Base-by-base conservation (phyloP, 306 rosid species). In the Quercus ilex region DNA sequence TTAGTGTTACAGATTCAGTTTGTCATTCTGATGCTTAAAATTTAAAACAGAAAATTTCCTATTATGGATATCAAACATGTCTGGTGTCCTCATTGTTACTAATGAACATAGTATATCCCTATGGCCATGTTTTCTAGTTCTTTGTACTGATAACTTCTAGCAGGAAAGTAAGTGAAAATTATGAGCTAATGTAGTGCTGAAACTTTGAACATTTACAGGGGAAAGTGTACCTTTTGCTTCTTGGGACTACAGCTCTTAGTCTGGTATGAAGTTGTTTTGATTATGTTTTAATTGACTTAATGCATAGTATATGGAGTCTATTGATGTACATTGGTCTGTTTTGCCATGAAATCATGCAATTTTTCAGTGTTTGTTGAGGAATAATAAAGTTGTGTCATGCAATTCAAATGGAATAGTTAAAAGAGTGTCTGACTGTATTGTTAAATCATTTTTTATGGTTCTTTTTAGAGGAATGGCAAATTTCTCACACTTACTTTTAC, bases 191-290 rank as follows among this genome's bases (percentile, higher is more conserved):
- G 21, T 53, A 69, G 10, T 14, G 25, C 70, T 76, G 57, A 60
- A 57, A 56, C 46, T 64, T 75, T 65, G 77, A 77, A 41, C 7
- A 76, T 71, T 84, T 77, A 67, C 90, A 88, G 92, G 92, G 88
- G 17, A 88, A 88, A 82, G 64, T 88, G 74, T 88, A 88, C 78
- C 77, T 88, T 51, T 78, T 88, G 81, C 90, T 88, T 69, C 89
- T 88, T 53, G 92, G 92, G 65, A 88, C 92, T 74, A 88, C 92
- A 33, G 92, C 92, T 17, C 85, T 86, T 18, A 88, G 92, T 72
- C 85, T 88, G 92, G 92, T 88, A 79, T 26, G 83, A 74, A 49
- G 38, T 58, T 14, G 43, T 58, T 41, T 57, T 19, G 21, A 57
- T 55, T 18, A 53, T 12, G 17, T 38, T 68, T 68, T 19, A n/a